Evolutionary conservation across 176 grass and related monocot species (phyloP).

Genomic region (Oryza punctata): DNA sequence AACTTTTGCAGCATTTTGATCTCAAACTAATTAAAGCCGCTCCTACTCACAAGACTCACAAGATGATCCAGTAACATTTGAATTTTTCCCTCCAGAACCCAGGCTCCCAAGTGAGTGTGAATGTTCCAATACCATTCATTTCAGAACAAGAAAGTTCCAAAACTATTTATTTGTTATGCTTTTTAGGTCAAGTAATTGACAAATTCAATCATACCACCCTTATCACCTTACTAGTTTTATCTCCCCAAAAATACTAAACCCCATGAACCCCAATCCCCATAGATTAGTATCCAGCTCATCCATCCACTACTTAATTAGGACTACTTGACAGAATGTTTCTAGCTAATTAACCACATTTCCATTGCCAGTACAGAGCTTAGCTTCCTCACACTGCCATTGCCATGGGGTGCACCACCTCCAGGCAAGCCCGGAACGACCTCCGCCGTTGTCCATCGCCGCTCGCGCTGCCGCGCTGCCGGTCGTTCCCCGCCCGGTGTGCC

Average conservation of each 20-base stretch:
- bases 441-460: conserved; percentile 54
- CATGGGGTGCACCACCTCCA: conserved; percentile 93
- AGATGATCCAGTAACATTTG: conserved; percentile 26
- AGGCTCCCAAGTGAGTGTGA: conserved; percentile 34
- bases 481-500: conserved; percentile 41
- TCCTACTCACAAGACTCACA: not conserved
- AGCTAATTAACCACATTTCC: conserved; percentile 1
- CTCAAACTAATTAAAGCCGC: not conserved
- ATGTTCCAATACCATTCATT: conserved; percentile 20
- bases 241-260: conserved; percentile 44
- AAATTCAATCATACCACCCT: conserved; percentile 1
- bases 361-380: not conserved
- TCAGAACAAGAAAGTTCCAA: conserved; percentile 16
- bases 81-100: conserved; percentile 39
- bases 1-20: conserved; percentile 8
- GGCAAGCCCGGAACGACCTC: conserved; percentile 74
- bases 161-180: conserved; percentile 12
- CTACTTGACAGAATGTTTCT: conserved; percentile 32
- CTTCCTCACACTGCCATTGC: conserved; percentile 24
- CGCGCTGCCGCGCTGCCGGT: conserved; percentile 56
- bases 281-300: conserved; percentile 53
- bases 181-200: conserved; percentile 22
- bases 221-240: conserved; percentile 24
- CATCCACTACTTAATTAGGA: conserved; percentile 37
- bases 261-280: conserved; percentile 53